These are phyloP conservation scores for Colletotrichum sp. DNA, from an alignment of 2,329 filamentous ascomycete genomes.

Conservation along the genomic window DNA sequence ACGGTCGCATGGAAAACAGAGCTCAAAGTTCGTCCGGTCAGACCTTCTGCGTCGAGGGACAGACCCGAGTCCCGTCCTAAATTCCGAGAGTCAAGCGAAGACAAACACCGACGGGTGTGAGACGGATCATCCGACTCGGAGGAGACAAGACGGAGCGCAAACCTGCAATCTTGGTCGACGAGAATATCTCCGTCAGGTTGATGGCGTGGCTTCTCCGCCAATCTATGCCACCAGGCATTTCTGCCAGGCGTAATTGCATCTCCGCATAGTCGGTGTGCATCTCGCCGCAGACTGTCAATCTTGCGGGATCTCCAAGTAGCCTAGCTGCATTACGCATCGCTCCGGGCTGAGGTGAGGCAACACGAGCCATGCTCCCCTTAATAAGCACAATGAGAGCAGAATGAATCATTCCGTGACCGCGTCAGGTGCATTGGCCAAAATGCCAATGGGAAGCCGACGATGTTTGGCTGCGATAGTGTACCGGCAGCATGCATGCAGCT, in stretches of 20 bases:
- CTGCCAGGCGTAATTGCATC: neutral
- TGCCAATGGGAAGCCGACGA: neutral
- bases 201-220: neutral
- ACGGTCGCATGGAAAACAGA: neutral
- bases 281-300: neutral
- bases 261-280: neutral
- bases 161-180: neutral
- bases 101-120: constrained; percentile 3
- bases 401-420: neutral
- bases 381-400: neutral
- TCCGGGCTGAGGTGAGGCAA: neutral
- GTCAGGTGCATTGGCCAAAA: neutral
- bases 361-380: neutral
- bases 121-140: neutral
- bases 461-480: neutral
- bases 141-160: neutral
- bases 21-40: neutral
- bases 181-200: neutral
- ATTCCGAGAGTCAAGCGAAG: neutral
- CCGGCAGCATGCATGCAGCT: constrained; percentile 6
- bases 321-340: neutral
- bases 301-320: neutral
- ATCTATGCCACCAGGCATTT: neutral
- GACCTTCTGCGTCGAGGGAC: neutral
- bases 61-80: neutral